phyloP scores from a whole-genome alignment of 2,329 filamentous ascomycete genomes.

The Mycosphaerella sp. region DNA sequence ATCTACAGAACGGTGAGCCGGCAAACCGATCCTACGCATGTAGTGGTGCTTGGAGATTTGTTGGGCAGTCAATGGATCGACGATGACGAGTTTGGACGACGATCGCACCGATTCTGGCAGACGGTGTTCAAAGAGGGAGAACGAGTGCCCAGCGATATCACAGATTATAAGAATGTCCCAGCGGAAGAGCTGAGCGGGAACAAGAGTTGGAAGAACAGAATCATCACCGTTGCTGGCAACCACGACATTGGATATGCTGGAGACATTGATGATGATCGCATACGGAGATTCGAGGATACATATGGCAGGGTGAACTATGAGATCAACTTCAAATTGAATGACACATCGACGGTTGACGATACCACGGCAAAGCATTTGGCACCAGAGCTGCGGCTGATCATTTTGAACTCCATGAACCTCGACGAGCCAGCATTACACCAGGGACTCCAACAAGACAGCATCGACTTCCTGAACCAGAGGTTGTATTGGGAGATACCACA shows the following conservation, averaged over 20 bases:
- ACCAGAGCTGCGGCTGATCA: slow-evolving; percentile 72
- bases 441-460: slow-evolving; percentile 67
- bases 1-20: slow-evolving; percentile 78
- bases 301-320: slow-evolving; percentile 93
- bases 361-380: background rate
- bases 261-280: slow-evolving; percentile 68
- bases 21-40: slow-evolving; percentile 80
- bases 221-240: slow-evolving; percentile 90
- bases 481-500: slow-evolving; percentile 11
- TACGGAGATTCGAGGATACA: slow-evolving; percentile 71
- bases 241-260: slow-evolving; percentile 96
- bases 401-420: slow-evolving; percentile 90
- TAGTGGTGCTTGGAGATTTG: slow-evolving; percentile 82
- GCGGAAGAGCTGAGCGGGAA: slow-evolving; percentile 40
- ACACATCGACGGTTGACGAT: slow-evolving; percentile 21
- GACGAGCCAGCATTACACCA: slow-evolving; percentile 64
- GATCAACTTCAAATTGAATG: slow-evolving; percentile 54
- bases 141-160: slow-evolving; percentile 27
- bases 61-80: slow-evolving; percentile 93
- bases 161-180: slow-evolving; percentile 27
- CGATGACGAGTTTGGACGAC: slow-evolving; percentile 71
- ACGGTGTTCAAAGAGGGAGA: slow-evolving; percentile 25
- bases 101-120: slow-evolving; percentile 44
- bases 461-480: slow-evolving; percentile 50
- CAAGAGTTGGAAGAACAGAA: slow-evolving; percentile 60